Percentiles rank a stretch among this genome's conserved stretches.
phyloP scores from a whole-genome alignment of 2,329 filamentous ascomycete genomes.

The Trichoderma afroharzianum region DNA sequence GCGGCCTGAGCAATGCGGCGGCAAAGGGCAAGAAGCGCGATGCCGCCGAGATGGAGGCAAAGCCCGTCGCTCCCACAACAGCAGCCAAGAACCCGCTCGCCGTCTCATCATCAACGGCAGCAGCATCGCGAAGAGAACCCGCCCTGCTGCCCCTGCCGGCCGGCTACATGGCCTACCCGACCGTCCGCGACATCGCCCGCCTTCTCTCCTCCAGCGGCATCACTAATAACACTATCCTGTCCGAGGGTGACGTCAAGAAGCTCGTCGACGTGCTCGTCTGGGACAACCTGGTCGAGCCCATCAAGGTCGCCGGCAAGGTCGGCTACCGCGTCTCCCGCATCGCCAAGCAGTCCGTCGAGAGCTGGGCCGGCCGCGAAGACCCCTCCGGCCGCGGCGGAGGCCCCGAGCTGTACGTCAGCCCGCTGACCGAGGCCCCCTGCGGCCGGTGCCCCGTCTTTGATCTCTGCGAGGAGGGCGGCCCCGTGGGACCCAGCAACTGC shows the following conservation, averaged over 20 bases:
- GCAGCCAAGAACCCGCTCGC: constrained; percentile 16
- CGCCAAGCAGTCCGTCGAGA: constrained; percentile 41
- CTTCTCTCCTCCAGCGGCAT: constrained; percentile 67
- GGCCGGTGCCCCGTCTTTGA: constrained; percentile 90
- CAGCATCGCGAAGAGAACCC: constrained; percentile 30
- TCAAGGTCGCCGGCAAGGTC: constrained; percentile 47
- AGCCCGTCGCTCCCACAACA: neutral
- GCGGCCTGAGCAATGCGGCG: constrained; percentile 35
- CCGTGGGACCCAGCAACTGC: constrained; percentile 85
- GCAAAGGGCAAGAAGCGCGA: constrained; percentile 48
- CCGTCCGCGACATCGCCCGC: constrained; percentile 70
- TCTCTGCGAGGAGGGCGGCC: constrained; percentile 84
- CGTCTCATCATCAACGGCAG: neutral
- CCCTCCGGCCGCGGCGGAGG: constrained; percentile 36
- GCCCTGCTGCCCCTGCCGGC: constrained; percentile 54
- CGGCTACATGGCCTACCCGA: constrained; percentile 76
- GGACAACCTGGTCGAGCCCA: constrained; percentile 75
- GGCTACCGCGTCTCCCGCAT: constrained; percentile 53
- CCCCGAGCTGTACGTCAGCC: constrained; percentile 55
- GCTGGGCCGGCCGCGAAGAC: constrained; percentile 40
- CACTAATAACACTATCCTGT: constrained; percentile 67
- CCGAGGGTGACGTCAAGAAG: constrained; percentile 75
- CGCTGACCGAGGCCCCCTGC: constrained; percentile 84
- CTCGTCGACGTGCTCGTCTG: constrained; percentile 84
- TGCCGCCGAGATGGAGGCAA: constrained; percentile 37